Base-by-base conservation (phyloP, 345 rosid species). In the Rhodamnia argentea region DNA sequence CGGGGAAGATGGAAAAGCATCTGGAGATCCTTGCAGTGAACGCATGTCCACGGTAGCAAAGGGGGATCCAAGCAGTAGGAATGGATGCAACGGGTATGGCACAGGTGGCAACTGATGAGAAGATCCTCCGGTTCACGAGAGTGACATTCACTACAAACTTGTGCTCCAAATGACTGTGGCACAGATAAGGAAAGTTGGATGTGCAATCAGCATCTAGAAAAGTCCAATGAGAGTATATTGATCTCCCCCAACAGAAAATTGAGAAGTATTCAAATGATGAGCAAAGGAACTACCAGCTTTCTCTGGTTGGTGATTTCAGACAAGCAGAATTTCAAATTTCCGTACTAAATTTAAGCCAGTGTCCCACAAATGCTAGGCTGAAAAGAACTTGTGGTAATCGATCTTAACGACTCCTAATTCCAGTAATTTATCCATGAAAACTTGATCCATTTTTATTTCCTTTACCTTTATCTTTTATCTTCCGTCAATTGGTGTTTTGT, bases 31-130 rank as follows among this genome's bases (percentile, higher is more conserved):
- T 55, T 94, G 94, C 99, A 97, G 84, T 92, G 98, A 83, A 82
- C 87, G 91, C 99, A 97, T 13, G 93, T 94, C 99, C 99, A 97
- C 60, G 99, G 98, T 57, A 91, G 83, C 85, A 95, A 54, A 52
- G 91, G 93, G 86, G 99, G 98, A 88, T 97, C 99, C 84, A 97
- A 91, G 85, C 98, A 96, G 90, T 96, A 94, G 37, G 92, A 88
- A 90, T 96, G 98, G 32, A 97, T 93, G 82, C 93, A 90, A 78
- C 92, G 90, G 82, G 87, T 86, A 81, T 88, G 92, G 91, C 99
- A 97, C 24, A 91, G 84, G 81, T 94, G 92, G 84, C 99, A 97
- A 81, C 90, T 90, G 56, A 95, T 83, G 10, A 96, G 93, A 84
- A 94, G 95, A 51, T 97, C 99, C 85, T 89, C 95, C 2, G 99